Conservation (phyloP, 1,139 yeast species). For the Nakaseomyces delphensis region DNA sequence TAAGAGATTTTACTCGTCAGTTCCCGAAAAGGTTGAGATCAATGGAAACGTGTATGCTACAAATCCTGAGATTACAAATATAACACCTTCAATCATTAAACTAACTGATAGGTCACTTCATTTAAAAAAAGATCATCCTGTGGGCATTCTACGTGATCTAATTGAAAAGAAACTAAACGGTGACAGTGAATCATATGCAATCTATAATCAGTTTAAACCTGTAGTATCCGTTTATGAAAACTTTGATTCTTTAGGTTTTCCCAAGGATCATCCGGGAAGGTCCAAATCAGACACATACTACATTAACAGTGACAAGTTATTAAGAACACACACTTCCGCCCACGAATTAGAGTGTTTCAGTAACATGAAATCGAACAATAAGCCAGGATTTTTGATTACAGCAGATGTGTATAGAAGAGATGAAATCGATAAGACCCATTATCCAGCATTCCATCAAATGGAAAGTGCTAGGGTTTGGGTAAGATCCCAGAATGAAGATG, state of each 20-base stretch:
- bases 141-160: conserved; percentile 71
- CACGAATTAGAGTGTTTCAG: conserved; percentile 82
- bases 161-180: conserved; percentile 60
- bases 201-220: conserved; percentile 70
- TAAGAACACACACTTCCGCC: conserved; percentile 94
- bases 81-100: conserved; percentile 63
- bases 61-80: conserved; percentile 73
- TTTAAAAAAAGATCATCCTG: conserved; percentile 68
- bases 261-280: conserved; percentile 88
- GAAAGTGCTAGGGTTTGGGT: conserved; percentile 93
- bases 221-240: conserved; percentile 75
- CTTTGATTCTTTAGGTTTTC: conserved; percentile 87
- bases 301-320: conserved; percentile 56
- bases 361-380: conserved; percentile 37
- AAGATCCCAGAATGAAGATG: conserved; percentile 22
- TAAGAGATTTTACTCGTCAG: not conserved
- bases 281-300: conserved; percentile 90
- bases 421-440: conserved; percentile 91
- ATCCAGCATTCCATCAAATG: conserved; percentile 96
- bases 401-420: conserved; percentile 97
- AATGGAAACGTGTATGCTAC: conserved; percentile 47
- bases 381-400: conserved; percentile 85
- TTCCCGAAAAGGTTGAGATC: conserved; percentile 25
- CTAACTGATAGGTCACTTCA: conserved; percentile 70
- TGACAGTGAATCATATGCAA: conserved; percentile 57